Base-by-base conservation (phyloP, 495 filamentous ascomycete genomes). In the Lichenothelia convexa region DNA sequence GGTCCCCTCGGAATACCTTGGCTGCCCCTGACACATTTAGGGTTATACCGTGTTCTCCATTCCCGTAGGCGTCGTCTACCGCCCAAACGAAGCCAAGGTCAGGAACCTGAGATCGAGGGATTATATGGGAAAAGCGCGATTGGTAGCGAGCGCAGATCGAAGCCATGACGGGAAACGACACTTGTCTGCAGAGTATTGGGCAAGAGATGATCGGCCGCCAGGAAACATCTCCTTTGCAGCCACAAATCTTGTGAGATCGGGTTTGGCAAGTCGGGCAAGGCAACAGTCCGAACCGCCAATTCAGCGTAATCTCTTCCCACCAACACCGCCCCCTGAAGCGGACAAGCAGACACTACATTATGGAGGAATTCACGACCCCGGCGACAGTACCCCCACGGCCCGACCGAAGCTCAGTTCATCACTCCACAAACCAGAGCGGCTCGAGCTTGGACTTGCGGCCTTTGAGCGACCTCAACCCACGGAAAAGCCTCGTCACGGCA, bases 31-130 rank as follows among this genome's bases (percentile, higher is more conserved):
- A 52, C 32, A 26, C 21, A 5, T 19, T 9, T 26, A 92, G 87
- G 87, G 86, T 32, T 99, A 95, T 50, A 99, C 91, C 1, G 89
- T 99, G 9, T 99, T 99, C 63, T 99, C 89, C 2, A 94, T 99
- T 30, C 89, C 89, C 1, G 84, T 95, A 21, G 89, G 89, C 12
- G 75, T 94, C 27, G 63, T 99, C 30, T 99, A 95, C 60, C 69
- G 89, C 32, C 89, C 89, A 22, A 95, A 93, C 54, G 82, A 85
- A 42, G 85, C 91, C 42, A 99, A 99, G 56, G 89, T 99, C 37
- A 92, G 87, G 55, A 99, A 99, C 47, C 65, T 99, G 44, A 91
- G 93, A 60, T 74, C 81, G 17, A 94, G 93, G 54, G 84, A 95
- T 49, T 99, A 99, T 51, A 71, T 99, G 3, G 89, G 89, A 21